Base-by-base conservation (phyloP, 2,329 filamentous ascomycete species). In the Colletotrichum sp. region DNA sequence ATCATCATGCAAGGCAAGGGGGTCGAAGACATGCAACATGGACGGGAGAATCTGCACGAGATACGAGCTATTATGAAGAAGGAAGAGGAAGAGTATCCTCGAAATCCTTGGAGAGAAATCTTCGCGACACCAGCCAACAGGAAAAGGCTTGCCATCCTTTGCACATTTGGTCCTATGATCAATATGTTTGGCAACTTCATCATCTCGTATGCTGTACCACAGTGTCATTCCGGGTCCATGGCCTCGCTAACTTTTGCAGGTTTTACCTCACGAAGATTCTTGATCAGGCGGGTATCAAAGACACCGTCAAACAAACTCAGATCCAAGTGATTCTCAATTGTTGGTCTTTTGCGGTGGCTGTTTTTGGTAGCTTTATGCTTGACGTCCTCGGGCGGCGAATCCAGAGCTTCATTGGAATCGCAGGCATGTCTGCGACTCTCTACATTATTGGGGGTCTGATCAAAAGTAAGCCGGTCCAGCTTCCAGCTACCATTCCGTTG, bases 1-100 rank as follows among this genome's bases (percentile, higher is more conserved):
- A 84, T 86, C 1, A 82, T 84, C 73, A 84, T 86, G 63, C 85
- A 88, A 68, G 84, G 86, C 8, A 79, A 88, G 74, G 85, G 87
- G 3, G 81, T 88, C 55, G 75, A 80, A 2, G 79, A 79, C 36
- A 5, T 76, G 1, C 76, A 70, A 15, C 62, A 72, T 22, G 78
- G 74, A 0, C 68, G 55, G 11, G 75, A 75, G 25, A 69, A 65
- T 3, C 39, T 78, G n/a, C 59, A 78, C 5, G 81, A 82, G 8
- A 82, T 82, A 27, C 75, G 78, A 9, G 68, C 72, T 3, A 79
- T 77, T 6, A 80, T 82, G 19, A 76, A 75, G 11, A 79, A 72
- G 39, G 81, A 82, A 69, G 78, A 77, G 15, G 76, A 79, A 7
- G 74, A 78, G 36, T 81, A 79, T 32, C 80, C 81, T 13, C 77